A percentile compares a stretch with the other conserved stretches of the same genome.
Evolutionary conservation across 2,329 filamentous ascomycete species (phyloP).

Genomic region (Raffaelea arxii): DNA sequence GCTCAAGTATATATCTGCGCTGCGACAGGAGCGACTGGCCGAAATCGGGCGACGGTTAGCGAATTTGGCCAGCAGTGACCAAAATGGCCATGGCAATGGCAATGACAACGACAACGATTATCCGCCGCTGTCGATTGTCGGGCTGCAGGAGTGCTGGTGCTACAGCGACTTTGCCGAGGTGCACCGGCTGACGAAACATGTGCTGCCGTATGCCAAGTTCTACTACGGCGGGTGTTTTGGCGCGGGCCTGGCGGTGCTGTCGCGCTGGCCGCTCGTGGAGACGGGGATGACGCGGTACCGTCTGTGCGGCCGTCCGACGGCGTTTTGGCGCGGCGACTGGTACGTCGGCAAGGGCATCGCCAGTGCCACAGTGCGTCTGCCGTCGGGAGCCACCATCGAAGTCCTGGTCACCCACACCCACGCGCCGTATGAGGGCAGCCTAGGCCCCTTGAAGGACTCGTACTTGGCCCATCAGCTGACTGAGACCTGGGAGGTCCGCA

Average conservation of each 20-base stretch:
- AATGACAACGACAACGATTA: conserved; percentile 51
- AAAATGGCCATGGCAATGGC: conserved; percentile 20
- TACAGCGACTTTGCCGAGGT: conserved; percentile 73
- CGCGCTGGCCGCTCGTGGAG: conserved; percentile 85
- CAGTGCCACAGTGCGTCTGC: conserved; percentile 53
- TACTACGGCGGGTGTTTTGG: conserved; percentile 87
- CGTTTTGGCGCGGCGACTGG: conserved; percentile 93
- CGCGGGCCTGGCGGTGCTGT: conserved; percentile 79
- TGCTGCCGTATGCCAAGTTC: conserved; percentile 87
- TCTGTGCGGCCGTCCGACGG: conserved; percentile 87
- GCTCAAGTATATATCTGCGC: conserved; percentile 73
- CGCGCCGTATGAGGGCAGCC: conserved; percentile 74
- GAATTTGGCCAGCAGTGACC: conserved; percentile 23
- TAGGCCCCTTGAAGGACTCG: conserved; percentile 44
- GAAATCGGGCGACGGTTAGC: conserved; percentile 81
- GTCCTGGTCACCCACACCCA: conserved; percentile 92
- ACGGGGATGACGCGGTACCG: conserved; percentile 78
- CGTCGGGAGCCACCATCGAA: conserved; percentile 46
- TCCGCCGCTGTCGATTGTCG: conserved; percentile 73
- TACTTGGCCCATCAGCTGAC: conserved; percentile 86
- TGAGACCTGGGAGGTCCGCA: conserved; percentile 91
- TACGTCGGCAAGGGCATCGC: conserved; percentile 93
- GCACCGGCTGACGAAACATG: conserved; percentile 56
- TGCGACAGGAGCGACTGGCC: conserved; percentile 64
- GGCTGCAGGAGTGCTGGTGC: conserved; percentile 55